Conservation (phyloP, 129 eudicot genomes). For the Flaveria bidentis region DNA sequence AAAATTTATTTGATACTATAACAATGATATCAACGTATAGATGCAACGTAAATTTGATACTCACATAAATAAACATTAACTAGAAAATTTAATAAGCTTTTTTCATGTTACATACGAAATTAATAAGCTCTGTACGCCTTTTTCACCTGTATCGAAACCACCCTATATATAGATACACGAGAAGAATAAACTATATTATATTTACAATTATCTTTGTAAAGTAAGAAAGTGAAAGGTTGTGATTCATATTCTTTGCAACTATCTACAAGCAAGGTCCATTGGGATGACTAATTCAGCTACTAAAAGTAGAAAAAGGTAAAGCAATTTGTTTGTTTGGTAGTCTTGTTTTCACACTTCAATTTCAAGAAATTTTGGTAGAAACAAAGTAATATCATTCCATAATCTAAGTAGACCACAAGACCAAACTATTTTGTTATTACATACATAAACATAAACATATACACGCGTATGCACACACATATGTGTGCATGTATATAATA, state of each 20-base stretch:
- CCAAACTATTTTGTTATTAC: not conserved
- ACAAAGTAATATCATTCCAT: conserved; percentile 15
- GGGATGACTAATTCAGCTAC: conserved; percentile 33
- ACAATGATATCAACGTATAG: too few species aligned
- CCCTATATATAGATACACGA: too few species aligned
- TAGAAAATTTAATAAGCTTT: too few species aligned
- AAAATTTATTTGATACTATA: too few species aligned
- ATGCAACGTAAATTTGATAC: too few species aligned
- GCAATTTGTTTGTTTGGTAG: conserved; percentile 32
- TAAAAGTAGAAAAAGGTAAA: conserved; percentile 37
- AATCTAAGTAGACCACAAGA: not conserved
- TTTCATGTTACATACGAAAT: too few species aligned
- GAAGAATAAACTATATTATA: not conserved
- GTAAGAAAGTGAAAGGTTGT: conserved; percentile 29
- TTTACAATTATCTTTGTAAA: conserved; percentile 7
- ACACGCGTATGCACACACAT: too few species aligned
- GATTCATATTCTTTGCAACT: conserved; percentile 53
- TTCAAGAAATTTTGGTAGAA: conserved; percentile 39
- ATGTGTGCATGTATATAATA: too few species aligned
- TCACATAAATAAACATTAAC: too few species aligned
- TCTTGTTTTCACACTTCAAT: conserved; percentile 42
- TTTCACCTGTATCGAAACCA: too few species aligned
- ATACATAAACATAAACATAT: too few species aligned
- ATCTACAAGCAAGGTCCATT: conserved; percentile 56
- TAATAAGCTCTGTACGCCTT: too few species aligned